phyloP scores from a whole-genome alignment of 1,284 basidiomycete genomes.

The Naganishia sp. region DNA sequence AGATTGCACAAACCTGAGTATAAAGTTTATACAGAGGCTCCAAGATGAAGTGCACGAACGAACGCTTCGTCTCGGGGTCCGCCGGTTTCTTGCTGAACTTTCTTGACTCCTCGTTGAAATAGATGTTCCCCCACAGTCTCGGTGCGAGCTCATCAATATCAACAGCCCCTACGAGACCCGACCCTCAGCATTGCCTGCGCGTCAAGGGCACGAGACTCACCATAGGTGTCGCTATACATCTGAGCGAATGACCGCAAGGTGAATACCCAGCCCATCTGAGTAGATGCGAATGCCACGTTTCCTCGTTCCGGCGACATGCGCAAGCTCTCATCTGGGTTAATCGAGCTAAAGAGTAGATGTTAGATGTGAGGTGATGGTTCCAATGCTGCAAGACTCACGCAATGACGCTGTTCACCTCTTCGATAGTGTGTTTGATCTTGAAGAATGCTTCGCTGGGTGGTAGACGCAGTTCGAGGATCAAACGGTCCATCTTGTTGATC shows the following conservation, averaged over 20 bases:
- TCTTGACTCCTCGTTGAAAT: constrained; percentile 75
- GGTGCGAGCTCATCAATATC: constrained; percentile 65
- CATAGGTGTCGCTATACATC: constrained; percentile 93
- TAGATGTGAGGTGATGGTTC: background rate
- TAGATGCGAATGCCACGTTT: constrained; percentile 95
- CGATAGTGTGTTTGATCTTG: constrained; percentile 98
- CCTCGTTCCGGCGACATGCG: constrained; percentile 91
- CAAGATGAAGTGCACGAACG: constrained; percentile 95
- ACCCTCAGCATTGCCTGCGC: background rate
- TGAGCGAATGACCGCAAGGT: constrained; percentile 91
- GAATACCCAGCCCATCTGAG: constrained; percentile 97
- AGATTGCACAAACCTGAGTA: constrained; percentile 59
- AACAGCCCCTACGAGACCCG: constrained; percentile 48
- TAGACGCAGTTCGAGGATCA: constrained; percentile 93
- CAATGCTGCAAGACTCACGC: constrained; percentile 60
- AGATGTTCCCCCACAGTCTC: constrained; percentile 98
- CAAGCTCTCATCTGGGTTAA: constrained; percentile 82
- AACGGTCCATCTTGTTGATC: constrained; percentile 96
- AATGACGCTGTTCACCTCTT: constrained; percentile 95
- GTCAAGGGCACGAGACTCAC: constrained; percentile 52
- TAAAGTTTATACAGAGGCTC: constrained; percentile 98
- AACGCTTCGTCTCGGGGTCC: constrained; percentile 77
- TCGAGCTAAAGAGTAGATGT: constrained; percentile 60
- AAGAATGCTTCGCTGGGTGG: constrained; percentile 96
- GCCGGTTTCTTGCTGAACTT: constrained; percentile 85